Evolutionary conservation across 2,329 filamentous ascomycete genomes (phyloP), one percentile per base, ranked within the genome.

Genomic region (Bipolaris cookei): DNA sequence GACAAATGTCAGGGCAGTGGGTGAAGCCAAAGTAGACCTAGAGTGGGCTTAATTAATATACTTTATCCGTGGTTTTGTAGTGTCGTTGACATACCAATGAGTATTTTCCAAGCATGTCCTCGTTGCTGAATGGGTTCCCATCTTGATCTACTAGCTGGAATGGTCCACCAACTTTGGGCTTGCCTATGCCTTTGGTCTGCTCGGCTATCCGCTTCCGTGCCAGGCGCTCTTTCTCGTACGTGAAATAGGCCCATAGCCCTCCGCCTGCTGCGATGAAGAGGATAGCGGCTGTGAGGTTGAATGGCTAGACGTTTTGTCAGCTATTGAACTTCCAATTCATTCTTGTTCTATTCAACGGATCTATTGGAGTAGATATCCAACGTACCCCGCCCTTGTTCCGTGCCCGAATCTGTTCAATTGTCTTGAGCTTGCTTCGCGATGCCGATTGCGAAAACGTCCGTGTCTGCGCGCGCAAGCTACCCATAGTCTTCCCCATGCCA

Each of bases 11-110:
- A 21, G 95, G 95, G 76, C 95, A 99, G 78, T 97, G 93, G 7
- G 92, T 94, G 84, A 99, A 99, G 71, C 95, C 95, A 76, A 99
- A 99, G 81, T 99, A 99, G 35, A 98, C 88, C 91, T 95, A 64
- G 11, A 38, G 6, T 18, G 38, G 8, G 11, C 8, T 11, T 11
- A 32, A 54, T 66, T 25, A 69, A 54, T 41, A 4, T 45, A 20
- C 16, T 6, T 14, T n/a, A 13, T 18, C 11, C 3, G 3, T 21
- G 41, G 45, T 14, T 6, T 3, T 6, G 6, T 13, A 16, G 6
- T 3, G 8, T 32, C 25, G 21, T 20, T 28, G 11, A 81, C 86
- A 52, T 77, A 91, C 90, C 79, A 96, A 77, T 53, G 86, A 85
- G 80, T 97, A 95, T 77, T 90, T 91, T 51, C 95, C 95, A 82